Evolutionary conservation across 306 rosid genomes (phyloP).

Genomic region (Datisca glomerata): DNA sequence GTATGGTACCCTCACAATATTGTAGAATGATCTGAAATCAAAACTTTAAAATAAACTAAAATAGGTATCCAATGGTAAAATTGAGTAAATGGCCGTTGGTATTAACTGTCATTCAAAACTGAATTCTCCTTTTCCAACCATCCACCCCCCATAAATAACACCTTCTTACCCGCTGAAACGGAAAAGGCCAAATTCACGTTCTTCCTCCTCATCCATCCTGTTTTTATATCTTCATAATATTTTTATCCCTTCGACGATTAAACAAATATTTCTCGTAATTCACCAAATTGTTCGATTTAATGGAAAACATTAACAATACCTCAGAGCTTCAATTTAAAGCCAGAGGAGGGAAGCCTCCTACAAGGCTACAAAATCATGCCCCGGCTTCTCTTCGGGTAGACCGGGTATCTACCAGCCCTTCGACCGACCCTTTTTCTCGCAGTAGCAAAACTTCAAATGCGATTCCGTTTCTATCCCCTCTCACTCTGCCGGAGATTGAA

Average conservation of each 20-base stretch:
- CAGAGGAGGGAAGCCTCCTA: slow-evolving; percentile 15
- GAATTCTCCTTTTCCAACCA: slow-evolving; percentile 1
- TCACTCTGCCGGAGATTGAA: slow-evolving; percentile 15
- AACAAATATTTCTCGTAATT: too few relatives aligned
- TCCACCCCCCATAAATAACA: neutral
- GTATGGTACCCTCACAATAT: too few relatives aligned
- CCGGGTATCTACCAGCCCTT: too few relatives aligned
- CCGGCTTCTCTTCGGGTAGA: slow-evolving; percentile 48
- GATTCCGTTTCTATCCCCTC: slow-evolving; percentile 59
- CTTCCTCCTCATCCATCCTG: neutral
- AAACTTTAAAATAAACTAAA: too few relatives aligned
- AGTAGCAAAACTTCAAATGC: slow-evolving; percentile 24
- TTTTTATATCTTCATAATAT: neutral
- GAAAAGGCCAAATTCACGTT: slow-evolving; percentile 1
- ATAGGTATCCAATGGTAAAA: too few relatives aligned
- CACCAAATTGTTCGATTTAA: neutral
- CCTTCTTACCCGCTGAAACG: slow-evolving; percentile 8
- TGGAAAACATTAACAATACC: too few relatives aligned
- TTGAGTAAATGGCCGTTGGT: slow-evolving; percentile 5
- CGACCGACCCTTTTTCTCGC: slow-evolving; percentile 13
- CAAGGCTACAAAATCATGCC: slow-evolving; percentile 62
- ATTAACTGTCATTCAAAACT: slow-evolving; percentile 6
- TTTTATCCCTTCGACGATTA: too few relatives aligned
- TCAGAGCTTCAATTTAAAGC: too few relatives aligned
- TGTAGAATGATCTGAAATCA: too few relatives aligned